Conservation (phyloP, 2,329 filamentous ascomycete genomes). For the Trichoderma sp. region DNA sequence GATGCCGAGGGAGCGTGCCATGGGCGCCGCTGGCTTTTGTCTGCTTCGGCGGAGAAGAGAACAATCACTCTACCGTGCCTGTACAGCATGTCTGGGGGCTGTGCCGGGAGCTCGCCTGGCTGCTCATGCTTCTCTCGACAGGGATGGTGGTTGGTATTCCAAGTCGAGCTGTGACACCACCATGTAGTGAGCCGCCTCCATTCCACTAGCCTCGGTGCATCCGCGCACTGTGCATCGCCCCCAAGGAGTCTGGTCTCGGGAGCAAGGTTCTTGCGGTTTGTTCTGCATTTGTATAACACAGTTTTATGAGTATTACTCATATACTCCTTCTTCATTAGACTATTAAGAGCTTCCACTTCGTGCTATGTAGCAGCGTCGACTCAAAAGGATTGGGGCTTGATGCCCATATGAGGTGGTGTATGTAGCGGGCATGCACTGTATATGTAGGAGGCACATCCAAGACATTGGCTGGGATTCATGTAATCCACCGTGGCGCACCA, state of each 20-base stretch:
- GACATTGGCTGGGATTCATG: neutral
- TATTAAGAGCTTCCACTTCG: accelerated
- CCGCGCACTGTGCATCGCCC: constrained; percentile 8
- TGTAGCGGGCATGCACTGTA: neutral
- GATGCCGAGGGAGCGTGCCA: neutral
- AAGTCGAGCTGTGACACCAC: neutral
- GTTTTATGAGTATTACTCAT: neutral
- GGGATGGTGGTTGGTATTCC: constrained; percentile 7
- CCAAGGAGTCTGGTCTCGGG: neutral
- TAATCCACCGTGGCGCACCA: neutral
- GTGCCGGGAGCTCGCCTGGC: neutral
- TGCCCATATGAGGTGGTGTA: neutral
- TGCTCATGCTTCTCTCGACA: neutral
- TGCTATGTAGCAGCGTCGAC: neutral
- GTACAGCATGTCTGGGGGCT: neutral
- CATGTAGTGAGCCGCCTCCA: constrained; percentile 8
- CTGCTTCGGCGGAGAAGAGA: neutral
- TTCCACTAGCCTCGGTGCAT: neutral
- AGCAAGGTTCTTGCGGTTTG: neutral
- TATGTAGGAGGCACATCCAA: neutral
- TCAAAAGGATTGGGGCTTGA: neutral
- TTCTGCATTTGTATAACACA: neutral
- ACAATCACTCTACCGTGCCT: neutral
- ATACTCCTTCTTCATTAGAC: neutral
- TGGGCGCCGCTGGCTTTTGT: neutral